Percentiles rank a stretch among this genome's conserved stretches.
Conservation (phyloP, 805 yeast genomes). For the Saturnispora diversa region DNA sequence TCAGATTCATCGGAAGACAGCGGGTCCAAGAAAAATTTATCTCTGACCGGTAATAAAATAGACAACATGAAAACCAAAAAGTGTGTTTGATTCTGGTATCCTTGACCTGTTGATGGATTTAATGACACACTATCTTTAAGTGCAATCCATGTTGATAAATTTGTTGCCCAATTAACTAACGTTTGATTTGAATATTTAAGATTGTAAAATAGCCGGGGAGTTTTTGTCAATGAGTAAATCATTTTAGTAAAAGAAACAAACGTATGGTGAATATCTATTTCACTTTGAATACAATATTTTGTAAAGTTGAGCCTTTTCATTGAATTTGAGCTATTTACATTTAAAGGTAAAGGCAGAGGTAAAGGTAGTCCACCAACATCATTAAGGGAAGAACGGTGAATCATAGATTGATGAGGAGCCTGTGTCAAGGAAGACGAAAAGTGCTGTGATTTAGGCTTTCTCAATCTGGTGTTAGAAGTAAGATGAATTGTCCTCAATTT, state of each 20-base stretch:
- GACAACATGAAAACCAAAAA: conserved; percentile 44
- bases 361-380: conserved; percentile 1
- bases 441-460: conserved; percentile 7
- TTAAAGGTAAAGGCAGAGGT: not conserved
- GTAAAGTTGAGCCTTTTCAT: conserved; percentile 31
- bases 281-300: conserved; percentile 33
- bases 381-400: conserved; percentile 8
- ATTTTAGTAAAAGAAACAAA: conserved; percentile 33
- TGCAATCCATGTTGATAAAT: conserved; percentile 47
- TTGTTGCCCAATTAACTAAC: conserved; percentile 44
- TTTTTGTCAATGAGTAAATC: conserved; percentile 34
- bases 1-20: conserved; percentile 13
- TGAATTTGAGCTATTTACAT: not conserved
- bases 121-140: conserved; percentile 36
- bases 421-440: conserved; percentile 5
- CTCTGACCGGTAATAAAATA: conserved; percentile 35
- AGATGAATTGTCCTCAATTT: conserved; percentile 26
- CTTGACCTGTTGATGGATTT: not conserved
- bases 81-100: conserved; percentile 4
- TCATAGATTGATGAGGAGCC: conserved; percentile 4
- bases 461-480: conserved; percentile 9
- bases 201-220: conserved; percentile 40
- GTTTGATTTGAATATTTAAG: conserved; percentile 34
- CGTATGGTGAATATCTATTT: conserved; percentile 34
- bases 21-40: conserved; percentile 32